Base-by-base conservation (phyloP, 2,329 filamentous ascomycete species). In the Lasiodiplodia theobromae region DNA sequence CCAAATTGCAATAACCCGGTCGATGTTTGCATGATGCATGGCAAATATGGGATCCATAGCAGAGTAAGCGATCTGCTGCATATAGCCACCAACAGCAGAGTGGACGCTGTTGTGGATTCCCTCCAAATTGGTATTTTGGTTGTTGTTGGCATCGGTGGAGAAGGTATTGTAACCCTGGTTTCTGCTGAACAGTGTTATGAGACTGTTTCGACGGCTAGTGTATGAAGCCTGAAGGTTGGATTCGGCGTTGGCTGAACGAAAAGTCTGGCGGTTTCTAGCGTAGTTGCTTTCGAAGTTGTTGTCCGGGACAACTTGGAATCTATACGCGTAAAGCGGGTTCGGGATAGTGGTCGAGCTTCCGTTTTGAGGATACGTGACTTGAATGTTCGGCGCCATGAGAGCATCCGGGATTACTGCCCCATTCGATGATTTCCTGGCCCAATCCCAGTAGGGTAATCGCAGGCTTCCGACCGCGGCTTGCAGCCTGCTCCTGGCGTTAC, bases 31-130 rank as follows among this genome's bases (percentile, higher is more conserved):
- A 31, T 80, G 78, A 66, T 78, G 77, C 2, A 80, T 71, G 76
- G 74, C 76, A 66, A 80, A 80, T 16, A 93, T 81, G 0, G 93
- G 92, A 72, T 96, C 93, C 74, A 93, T 96, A 0, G 91, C 87
- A 2, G 92, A 92, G 72, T 92, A 91, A 12, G 77, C 74, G 16
- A 93, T 86, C 73, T 89, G 90, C 58, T 88, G 88, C 89, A 95
- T 91, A 11, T 18, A 64, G 5, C 60, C 60, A 8, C 47, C 60
- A 12, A 64, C 14, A 28, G 52, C 60, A 7, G 18, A 66, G 56
- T 78, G 77, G 11, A 78, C 69, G 70, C 71, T 73, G 7, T 76
- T 75, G 68, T 78, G 77, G 3, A 72, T 70, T 34, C 70, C 68
- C 67, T 77, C 67, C 7, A 64, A 18, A n/a, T 64, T 64, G 47